Evolutionary conservation across 2,329 filamentous ascomycete genomes (phyloP), one percentile per base, ranked within the genome.

Genomic region (Aspergillus intermedius): DNA sequence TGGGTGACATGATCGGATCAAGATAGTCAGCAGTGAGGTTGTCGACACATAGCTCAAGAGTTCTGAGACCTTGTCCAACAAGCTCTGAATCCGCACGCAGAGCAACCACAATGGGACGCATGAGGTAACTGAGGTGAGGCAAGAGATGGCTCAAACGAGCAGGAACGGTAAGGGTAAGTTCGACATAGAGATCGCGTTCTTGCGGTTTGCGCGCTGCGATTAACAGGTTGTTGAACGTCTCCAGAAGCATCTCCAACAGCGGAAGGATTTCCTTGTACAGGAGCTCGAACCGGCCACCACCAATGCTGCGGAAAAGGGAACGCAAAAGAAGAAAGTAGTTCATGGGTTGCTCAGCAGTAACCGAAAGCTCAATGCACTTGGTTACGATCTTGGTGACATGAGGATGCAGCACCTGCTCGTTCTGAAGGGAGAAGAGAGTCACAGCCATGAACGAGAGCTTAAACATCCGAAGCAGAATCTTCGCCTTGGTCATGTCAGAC

Each of bases 381-480:
- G 91, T 96, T 52, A 98, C 89, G 55, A 99, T 95, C 65, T 94
- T 94, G 47, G 94, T 91, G 45, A 98, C 91, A 66, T 98, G 93
- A 0, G 94, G 94, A 46, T 97, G 77, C 12, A 99, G 77, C 2
- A 99, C 90, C 64, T 93, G 87, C 70, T 99, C 93, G 60, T 99
- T 99, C 63, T 96, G 91, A 7, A 81, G 79, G 0, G 90, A 90
- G 67, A 98, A 99, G 1, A 99, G 77, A 0, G 93, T 98, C 35
- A 99, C 93, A 0, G 94, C 94, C 93, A 99, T 98, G 68, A 98
- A 98, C 0, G 91, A 95, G 45, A 99, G 73, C 71, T 99, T 99
- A 74, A 97, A 99, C 45, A 99, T 82, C 48, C 94, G 82, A 45
- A 99, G 74, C 30, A 99, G 74, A 43, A 98, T 95, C 5, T 90